Base-by-base conservation (phyloP, 2,329 filamentous ascomycete species). In the Diplodia seriata region DNA sequence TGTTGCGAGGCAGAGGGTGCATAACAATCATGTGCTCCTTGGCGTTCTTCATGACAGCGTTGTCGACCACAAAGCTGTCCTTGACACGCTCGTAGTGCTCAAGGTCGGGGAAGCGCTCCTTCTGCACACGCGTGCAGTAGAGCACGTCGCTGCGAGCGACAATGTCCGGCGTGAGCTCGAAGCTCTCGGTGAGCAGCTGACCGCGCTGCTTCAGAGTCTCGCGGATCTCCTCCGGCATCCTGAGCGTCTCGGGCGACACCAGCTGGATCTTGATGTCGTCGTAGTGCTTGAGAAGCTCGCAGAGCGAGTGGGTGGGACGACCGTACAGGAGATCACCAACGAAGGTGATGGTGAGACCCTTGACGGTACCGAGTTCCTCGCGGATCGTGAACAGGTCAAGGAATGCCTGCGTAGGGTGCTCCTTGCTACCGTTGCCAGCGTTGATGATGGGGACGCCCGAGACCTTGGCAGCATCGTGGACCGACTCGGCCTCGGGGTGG, bases 361-460 rank as follows among this genome's bases (percentile, higher is more conserved):
- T 94, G 68, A 98, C 94, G 0, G 94, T 97, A 71, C 95, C 95
- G 9, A 98, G 86, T 81, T 99, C 95, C 81, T 99, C 95, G 73
- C 95, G 92, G 76, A 99, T 99, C 66, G 95, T 98, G 85, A 97
- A 99, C 68, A 99, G 90, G 76, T 99, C 95, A 26, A 99, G 85
- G 86, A 99, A 95, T 0, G 95, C 95, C 81, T 99, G 95, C 0
- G 95, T 99, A 0, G 95, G 95, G 81, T 99, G 95, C 83, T 99
- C 95, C 74, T 92, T 90, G 81, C 91, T 93, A 71, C 95, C 95
- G 78, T 99, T 99, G 62, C 95, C 95, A 71, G 93, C 95, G 78
- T 99, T 99, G 85, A 99, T 94, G 76, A 99, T 89, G 1, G 95
- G 95, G 0, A 97, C 92, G 18, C 90, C 89, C 53, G 92, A 93